These are phyloP conservation scores for Hyphopichia pseudoburtonii DNA, from an alignment of 1,139 yeast genomes.

Conservation along the genomic window DNA sequence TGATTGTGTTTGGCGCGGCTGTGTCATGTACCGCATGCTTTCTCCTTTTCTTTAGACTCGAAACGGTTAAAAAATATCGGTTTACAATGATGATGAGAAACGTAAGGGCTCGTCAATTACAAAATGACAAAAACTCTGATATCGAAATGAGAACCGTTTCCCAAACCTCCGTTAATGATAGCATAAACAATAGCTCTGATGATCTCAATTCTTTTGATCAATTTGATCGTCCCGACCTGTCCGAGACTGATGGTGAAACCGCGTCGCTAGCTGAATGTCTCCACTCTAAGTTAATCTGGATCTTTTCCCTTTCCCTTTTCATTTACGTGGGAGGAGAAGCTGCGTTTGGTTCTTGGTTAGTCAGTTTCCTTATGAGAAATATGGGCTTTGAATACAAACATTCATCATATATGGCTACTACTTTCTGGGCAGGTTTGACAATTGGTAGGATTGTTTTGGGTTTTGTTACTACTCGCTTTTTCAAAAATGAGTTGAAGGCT, in stretches of 20 bases:
- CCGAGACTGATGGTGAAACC: slow-evolving; percentile 12
- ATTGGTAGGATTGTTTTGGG: slow-evolving; percentile 61
- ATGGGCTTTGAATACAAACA: slow-evolving; percentile 42
- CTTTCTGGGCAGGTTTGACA: slow-evolving; percentile 68
- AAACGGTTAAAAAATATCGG: slow-evolving; percentile 55
- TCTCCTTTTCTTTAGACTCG: slow-evolving; percentile 43
- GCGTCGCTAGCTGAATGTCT: slow-evolving; percentile 34
- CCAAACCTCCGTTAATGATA: slow-evolving; percentile 10
- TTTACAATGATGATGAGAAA: slow-evolving; percentile 25
- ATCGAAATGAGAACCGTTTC: slow-evolving; percentile 13
- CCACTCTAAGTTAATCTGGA: slow-evolving; percentile 43
- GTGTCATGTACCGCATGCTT: slow-evolving; percentile 20
- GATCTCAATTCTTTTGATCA: slow-evolving; percentile 10
- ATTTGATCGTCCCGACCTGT: too few species aligned
- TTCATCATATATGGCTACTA: slow-evolving; percentile 61
- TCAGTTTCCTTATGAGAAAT: slow-evolving; percentile 55
- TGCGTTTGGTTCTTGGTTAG: slow-evolving; percentile 70
- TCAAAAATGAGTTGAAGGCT: slow-evolving; percentile 49
- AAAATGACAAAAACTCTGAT: slow-evolving; percentile 5
- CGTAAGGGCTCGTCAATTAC: slow-evolving; percentile 7
- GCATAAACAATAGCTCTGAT: slow-evolving; percentile 15
- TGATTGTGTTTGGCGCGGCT: slow-evolving; percentile 31
- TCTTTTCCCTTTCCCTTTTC: slow-evolving; percentile 52
- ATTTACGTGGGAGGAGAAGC: slow-evolving; percentile 67
- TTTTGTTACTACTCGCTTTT: slow-evolving; percentile 54